Evolutionary conservation across 1,284 basidiomycete genomes (phyloP).

Genomic region (Sparassis latifolia): DNA sequence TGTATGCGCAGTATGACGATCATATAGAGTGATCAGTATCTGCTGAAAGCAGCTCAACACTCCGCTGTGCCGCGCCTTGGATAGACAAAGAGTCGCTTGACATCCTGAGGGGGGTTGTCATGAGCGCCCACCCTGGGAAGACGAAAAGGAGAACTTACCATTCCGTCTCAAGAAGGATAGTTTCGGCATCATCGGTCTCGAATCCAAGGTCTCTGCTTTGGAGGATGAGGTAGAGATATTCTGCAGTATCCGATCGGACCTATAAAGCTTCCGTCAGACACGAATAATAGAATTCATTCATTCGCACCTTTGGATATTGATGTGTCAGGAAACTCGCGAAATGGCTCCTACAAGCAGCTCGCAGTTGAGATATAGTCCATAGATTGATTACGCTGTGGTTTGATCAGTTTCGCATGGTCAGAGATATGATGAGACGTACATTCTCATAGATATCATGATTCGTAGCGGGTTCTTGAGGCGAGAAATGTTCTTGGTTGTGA

Average conservation of each 20-base stretch:
- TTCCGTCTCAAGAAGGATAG: slow-evolving; percentile 74
- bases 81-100: slow-evolving; percentile 12
- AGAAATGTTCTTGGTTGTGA: slow-evolving; percentile 53
- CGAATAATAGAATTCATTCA: not conserved
- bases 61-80: slow-evolving; percentile 16
- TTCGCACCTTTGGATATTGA: slow-evolving; percentile 65
- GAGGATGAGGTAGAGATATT: slow-evolving; percentile 71
- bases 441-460: slow-evolving; percentile 72
- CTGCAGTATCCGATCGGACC: slow-evolving; percentile 76
- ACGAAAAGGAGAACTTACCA: slow-evolving; percentile 47
- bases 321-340: slow-evolving; percentile 66
- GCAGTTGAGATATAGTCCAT: slow-evolving; percentile 44
- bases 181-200: slow-evolving; percentile 67
- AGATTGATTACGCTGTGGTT: slow-evolving; percentile 54
- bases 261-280: slow-evolving; percentile 24
- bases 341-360: slow-evolving; percentile 37
- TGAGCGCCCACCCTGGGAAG: not conserved
- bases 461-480: slow-evolving; percentile 76
- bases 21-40: not conserved
- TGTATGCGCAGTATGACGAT: no score
- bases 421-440: slow-evolving; percentile 41
- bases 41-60: slow-evolving; percentile 12
- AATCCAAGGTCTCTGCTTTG: slow-evolving; percentile 60
- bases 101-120: slow-evolving; percentile 14
- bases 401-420: not conserved